Evolutionary conservation across 345 rosid genomes (phyloP), one percentile per base, ranked within the genome.

Genomic region (Murraya koenigii): DNA sequence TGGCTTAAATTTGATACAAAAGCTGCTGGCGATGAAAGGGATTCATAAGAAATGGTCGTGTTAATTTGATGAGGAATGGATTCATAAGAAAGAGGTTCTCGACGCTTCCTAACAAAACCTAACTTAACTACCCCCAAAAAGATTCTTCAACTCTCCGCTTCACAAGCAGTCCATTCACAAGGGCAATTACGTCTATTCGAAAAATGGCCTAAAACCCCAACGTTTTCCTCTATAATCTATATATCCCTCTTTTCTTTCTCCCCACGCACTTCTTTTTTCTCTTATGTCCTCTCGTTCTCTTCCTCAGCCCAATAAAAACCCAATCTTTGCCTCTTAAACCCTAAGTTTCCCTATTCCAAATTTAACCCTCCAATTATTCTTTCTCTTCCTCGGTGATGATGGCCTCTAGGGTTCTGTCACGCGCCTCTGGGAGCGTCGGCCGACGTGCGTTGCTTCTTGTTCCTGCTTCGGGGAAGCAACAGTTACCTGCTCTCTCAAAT

Each of bases 351-450:
- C 19, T 72, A 20, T 52, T 77, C 59, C 74, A 38, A 54, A 47
- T 69, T 49, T 67, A 25, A 32, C 32, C 69, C 39, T 33, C 65
- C 35, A 36, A 26, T 17, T 28, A 26, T 69, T 47, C 39, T 58
- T 61, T 15, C 2, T 36, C 28, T 28, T 54, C 66, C 35, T 32
- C 60, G 32, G 56, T 75, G 54, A 90, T 91, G 93, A 77, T 87
- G 86, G 78, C 87, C 23, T 81, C 87, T 25, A 86, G 86, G 86
- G 85, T 85, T 71, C 76, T 92, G 60, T 87, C 90, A 5, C 89
- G 91, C 82, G 80, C 82, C 69, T 85, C 94, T 22, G 82, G 90
- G 80, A 78, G 86, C 82, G 81, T 84, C 6, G 72, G 85, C 60
- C 77, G 83, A 75, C 84, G 89, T 85, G 78, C 89, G 74, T 74